Conservation (phyloP, 805 yeast species). For the Spathaspora arborariae region DNA sequence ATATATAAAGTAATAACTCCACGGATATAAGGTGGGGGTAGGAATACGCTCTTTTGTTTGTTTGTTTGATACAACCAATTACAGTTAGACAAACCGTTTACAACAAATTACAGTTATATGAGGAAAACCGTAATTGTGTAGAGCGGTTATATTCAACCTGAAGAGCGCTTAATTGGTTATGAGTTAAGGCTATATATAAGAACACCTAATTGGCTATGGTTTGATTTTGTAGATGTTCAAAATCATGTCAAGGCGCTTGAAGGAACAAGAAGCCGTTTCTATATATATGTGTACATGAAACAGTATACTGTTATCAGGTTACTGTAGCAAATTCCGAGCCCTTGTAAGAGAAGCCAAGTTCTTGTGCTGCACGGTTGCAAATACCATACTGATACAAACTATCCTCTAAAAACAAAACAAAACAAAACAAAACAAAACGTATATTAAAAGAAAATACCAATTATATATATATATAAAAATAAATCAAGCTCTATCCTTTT, state of each 20-base stretch:
- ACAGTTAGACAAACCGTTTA: not conserved
- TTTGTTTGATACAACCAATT: not conserved
- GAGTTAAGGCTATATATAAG: not conserved
- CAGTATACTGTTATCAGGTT: too few species aligned
- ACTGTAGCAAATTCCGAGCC: too few species aligned
- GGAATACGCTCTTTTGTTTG: not conserved
- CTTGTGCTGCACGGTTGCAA: too few species aligned
- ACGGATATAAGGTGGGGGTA: not conserved
- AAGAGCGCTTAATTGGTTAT: not conserved
- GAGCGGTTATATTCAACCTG: not conserved
- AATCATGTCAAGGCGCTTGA: too few species aligned
- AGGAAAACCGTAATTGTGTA: not conserved
- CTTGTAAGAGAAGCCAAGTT: too few species aligned
- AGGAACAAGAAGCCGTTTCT: too few species aligned
- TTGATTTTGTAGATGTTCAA: too few species aligned
- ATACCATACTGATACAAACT: not conserved
- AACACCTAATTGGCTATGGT: not conserved
- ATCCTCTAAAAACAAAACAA: not conserved
- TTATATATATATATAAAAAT: not conserved
- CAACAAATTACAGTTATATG: not conserved
- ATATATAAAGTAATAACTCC: not conserved
- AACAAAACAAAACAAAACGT: not conserved
- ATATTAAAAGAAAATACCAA: not conserved
- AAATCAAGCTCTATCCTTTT: slow-evolving; percentile 1
- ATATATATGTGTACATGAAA: too few species aligned